Evolutionary conservation across 148 eudicot genomes (phyloP), one percentile per base, ranked within the genome.

Genomic region (Vaccinium vitisidaea): DNA sequence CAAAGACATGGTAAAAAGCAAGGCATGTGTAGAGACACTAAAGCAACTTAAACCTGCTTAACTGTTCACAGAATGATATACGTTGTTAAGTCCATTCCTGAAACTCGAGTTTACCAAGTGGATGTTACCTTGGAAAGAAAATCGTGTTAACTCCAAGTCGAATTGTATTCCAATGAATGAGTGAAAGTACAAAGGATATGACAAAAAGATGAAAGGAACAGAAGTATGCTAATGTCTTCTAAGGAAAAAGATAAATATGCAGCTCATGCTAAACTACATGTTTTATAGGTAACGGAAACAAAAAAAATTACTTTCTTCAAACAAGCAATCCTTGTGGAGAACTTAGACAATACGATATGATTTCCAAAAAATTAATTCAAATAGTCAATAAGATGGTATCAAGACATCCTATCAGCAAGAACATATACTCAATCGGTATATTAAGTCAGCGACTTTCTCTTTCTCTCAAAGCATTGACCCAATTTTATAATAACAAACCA

Each of bases 361-460:
- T 49, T 48, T 56, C 30, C 43, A 14, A 36, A 30, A 69, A 14
- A 58, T 77, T 9, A 77, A 5, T 14, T 23, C 21, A 14, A 6
- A 77, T 18, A 27, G 1, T 46, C 27, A 81, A 61, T 81, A n/a
- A 43, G 52, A 46, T 39, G 50, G 15, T 43, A 81, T 39, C 75
- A 56, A 81, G 75, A 15, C 75, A 65, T 46, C 73, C 19, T 27
- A 49, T 65, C 56, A 43, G n/a, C 74, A 81, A 63, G 32, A 65
- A 30, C 23, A 81, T 8, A 71, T 27, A 81, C 75, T 32, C 30
- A 65, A 21, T 32, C 10, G 2, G 18, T 81, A 14, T 36, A 46
- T 50, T 5, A 77, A 77, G 54, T 58, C 25, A 56, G 43, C n/a
- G 39, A 36, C 43, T 39, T 5, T 11, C 36, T 27, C 58, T 69